Conservation (phyloP, 192 early-diverging fungal species). For the Geosiphon pyriformis region DNA sequence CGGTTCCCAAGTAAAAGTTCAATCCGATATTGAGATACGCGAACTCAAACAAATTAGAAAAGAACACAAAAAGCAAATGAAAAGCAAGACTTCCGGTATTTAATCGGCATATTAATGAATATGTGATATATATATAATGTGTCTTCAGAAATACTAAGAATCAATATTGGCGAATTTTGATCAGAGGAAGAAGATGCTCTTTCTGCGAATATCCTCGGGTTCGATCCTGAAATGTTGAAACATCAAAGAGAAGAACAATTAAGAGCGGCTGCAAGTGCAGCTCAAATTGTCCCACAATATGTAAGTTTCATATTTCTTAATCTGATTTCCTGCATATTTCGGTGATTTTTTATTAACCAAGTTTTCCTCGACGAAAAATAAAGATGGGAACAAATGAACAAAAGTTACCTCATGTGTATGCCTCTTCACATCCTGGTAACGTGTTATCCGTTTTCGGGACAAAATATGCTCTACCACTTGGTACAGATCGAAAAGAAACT, state of each 20-base stretch:
- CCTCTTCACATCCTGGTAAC: constrained; percentile 59
- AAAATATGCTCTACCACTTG: constrained; percentile 70
- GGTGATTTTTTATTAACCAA: background rate
- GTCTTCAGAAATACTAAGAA: background rate
- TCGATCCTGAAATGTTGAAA: constrained; percentile 56
- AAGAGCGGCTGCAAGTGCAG: constrained; percentile 31
- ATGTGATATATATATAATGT: background rate
- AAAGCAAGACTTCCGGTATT: constrained; percentile 5
- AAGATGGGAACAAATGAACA: constrained; percentile 48
- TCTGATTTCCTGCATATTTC: constrained; percentile 2
- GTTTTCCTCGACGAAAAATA: constrained; percentile 7
- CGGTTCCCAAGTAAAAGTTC: constrained; percentile 62
- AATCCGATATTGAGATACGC: constrained; percentile 54
- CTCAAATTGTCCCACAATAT: constrained; percentile 30
- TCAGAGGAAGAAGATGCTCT: constrained; percentile 47
- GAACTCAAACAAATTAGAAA: constrained; percentile 58
- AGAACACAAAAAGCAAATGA: constrained; percentile 54
- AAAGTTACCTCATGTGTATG: constrained; percentile 70
- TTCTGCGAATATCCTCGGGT: constrained; percentile 59
- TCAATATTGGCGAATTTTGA: no score
- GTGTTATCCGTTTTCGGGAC: constrained; percentile 74
- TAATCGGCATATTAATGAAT: background rate
- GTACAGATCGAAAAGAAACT: constrained; percentile 66
- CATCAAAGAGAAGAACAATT: constrained; percentile 60
- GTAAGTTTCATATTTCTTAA: constrained; percentile 9